These are phyloP conservation scores for Blepharisma stoltei DNA, from an alignment of 73 alveolate genomes.

Conservation along the genomic window DNA sequence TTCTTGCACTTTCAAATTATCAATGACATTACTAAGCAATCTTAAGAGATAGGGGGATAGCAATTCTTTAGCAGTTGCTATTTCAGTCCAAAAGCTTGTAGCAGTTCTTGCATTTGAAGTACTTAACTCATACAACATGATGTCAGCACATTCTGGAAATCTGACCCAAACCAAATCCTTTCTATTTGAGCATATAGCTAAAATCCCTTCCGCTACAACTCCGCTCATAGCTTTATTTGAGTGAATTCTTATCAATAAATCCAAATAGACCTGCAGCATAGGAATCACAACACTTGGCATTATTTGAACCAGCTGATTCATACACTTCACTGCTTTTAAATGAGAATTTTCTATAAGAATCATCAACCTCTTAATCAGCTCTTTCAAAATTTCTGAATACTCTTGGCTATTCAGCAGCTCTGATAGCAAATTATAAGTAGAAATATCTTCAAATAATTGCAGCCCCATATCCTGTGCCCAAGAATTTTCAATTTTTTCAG, in stretches of 20 bases:
- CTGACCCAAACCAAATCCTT: neutral
- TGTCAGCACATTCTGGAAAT: conserved; percentile 8
- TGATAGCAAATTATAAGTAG: neutral
- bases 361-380: neutral
- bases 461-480: neutral
- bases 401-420: neutral
- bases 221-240: neutral
- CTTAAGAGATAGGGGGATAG: neutral
- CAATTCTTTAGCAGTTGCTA: neutral
- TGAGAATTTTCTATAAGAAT: neutral
- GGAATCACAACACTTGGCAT: conserved; percentile 16
- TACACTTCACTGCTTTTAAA: neutral
- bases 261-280: neutral
- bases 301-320: conserved; percentile 12
- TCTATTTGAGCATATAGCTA: neutral
- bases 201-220: conserved; percentile 8
- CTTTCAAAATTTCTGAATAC: conserved; percentile 4
- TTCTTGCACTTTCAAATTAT: neutral
- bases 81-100: neutral
- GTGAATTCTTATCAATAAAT: neutral
- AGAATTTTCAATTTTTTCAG: neutral
- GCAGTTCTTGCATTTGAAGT: neutral
- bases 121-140: neutral
- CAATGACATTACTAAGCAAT: neutral
- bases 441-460: conserved; percentile 4